These are phyloP conservation scores for Candida silvatica DNA, from an alignment of 805 yeast genomes.

Conservation along the genomic window DNA sequence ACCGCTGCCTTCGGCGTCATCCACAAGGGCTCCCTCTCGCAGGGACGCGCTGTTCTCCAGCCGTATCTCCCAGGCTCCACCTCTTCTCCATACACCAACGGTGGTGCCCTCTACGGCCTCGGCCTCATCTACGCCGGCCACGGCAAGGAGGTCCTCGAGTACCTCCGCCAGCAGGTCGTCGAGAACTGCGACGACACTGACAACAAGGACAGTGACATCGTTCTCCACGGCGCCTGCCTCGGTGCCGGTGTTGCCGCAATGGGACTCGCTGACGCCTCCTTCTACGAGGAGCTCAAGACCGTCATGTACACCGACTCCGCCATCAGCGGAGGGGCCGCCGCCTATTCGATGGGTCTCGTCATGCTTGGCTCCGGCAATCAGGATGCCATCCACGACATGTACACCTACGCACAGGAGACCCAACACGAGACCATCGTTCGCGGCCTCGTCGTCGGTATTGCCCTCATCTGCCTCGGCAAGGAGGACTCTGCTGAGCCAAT, in stretches of 20 bases:
- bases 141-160: slow-evolving; percentile 79
- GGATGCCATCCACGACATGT: slow-evolving; percentile 66
- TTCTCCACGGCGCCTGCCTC: slow-evolving; percentile 90
- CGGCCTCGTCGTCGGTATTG: slow-evolving; percentile 86
- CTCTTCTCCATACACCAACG: slow-evolving; percentile 83
- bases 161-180: slow-evolving; percentile 62
- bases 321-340: slow-evolving; percentile 93
- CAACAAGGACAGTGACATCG: slow-evolving; percentile 61
- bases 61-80: slow-evolving; percentile 85
- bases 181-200: slow-evolving; percentile 37
- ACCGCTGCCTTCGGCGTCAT: slow-evolving; percentile 97
- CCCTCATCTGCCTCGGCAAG: slow-evolving; percentile 76
- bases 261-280: slow-evolving; percentile 70
- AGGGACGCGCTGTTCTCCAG: slow-evolving; percentile 76
- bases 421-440: slow-evolving; percentile 93
- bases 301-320: slow-evolving; percentile 88
- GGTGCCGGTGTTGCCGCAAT: slow-evolving; percentile 96
- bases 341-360: slow-evolving; percentile 89
- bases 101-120: slow-evolving; percentile 89
- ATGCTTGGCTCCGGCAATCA: slow-evolving; percentile 87
- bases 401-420: slow-evolving; percentile 87
- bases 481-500: slow-evolving; percentile 71
- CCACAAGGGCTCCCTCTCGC: slow-evolving; percentile 88
- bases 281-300: slow-evolving; percentile 76
- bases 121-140: slow-evolving; percentile 96